A percentile compares a stretch with the other conserved stretches of the same genome.
Conservation (phyloP, 2,329 filamentous ascomycete genomes). For the Apiospora rasikravindrae region DNA sequence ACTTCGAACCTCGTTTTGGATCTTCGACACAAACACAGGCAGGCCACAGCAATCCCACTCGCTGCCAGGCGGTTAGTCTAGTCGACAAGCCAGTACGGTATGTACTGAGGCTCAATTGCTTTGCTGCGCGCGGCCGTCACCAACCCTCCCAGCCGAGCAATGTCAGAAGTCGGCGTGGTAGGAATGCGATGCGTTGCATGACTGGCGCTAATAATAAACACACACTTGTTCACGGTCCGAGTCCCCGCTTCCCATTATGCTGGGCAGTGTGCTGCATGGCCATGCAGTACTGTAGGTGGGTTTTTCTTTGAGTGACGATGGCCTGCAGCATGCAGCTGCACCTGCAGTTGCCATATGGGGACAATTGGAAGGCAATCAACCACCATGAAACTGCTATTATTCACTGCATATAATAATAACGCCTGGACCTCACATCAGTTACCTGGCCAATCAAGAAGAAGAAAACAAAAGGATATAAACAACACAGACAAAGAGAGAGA, state of each 20-base stretch:
- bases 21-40: not conserved
- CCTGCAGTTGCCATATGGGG: not conserved
- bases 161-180: not conserved
- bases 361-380: not conserved
- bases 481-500: not conserved
- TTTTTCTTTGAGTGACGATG: not conserved
- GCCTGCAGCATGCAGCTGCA: conserved; percentile 7
- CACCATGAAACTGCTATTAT: not conserved
- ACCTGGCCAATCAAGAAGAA: not conserved
- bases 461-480: not conserved
- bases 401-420: not conserved
- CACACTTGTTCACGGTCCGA: not conserved
- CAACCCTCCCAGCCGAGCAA: not conserved
- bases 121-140: not conserved
- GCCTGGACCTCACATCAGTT: too few species aligned
- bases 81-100: not conserved
- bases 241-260: conserved; percentile 14
- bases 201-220: conserved; percentile 15
- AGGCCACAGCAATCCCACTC: not conserved
- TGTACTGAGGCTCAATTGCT: not conserved
- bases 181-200: not conserved
- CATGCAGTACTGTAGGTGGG: not conserved
- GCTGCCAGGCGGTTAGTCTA: not conserved
- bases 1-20: not conserved
- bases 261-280: conserved; percentile 4